phyloP scores from a whole-genome alignment of 208 protist genomes.

The Wallacemonas rigidus region DNA sequence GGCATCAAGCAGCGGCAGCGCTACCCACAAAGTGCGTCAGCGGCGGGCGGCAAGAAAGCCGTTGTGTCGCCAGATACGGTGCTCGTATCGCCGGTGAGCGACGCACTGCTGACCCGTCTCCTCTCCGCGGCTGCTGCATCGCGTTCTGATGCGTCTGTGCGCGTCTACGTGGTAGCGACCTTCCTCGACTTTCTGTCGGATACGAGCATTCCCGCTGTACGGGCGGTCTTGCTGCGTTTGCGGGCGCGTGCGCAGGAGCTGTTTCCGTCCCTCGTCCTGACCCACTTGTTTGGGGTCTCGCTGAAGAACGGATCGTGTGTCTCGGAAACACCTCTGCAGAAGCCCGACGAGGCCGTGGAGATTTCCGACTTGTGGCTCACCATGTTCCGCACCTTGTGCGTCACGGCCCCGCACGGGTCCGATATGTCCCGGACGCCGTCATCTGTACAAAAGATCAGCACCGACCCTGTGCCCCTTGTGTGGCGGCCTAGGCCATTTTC shows the following conservation, averaged over 20 bases:
- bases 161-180: conserved; percentile 27
- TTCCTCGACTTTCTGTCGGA: conserved; percentile 29
- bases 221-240: conserved; percentile 23
- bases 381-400: conserved; percentile 23
- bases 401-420: background rate
- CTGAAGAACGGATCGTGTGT: conserved; percentile 21
- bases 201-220: conserved; percentile 13
- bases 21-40: background rate
- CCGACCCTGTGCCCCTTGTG: background rate
- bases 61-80: conserved; percentile 12
- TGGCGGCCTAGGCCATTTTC: conserved; percentile 13
- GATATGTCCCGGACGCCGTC: too few species aligned
- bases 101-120: conserved; percentile 19
- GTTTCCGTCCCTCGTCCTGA: conserved; percentile 12
- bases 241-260: conserved; percentile 17
- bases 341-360: conserved; percentile 25
- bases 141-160: background rate
- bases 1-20: conserved; percentile 24
- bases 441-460: too few species aligned
- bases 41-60: background rate
- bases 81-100: conserved; percentile 17
- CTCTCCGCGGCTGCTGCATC: conserved; percentile 20
- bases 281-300: conserved; percentile 25
- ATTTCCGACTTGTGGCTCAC: conserved; percentile 27
- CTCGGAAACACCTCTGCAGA: conserved; percentile 19